Percentiles rank a stretch among this genome's conserved stretches.
Conservation (phyloP, 1,284 basidiomycete genomes). For the Cutaneotrichosporon cyanovorans region DNA sequence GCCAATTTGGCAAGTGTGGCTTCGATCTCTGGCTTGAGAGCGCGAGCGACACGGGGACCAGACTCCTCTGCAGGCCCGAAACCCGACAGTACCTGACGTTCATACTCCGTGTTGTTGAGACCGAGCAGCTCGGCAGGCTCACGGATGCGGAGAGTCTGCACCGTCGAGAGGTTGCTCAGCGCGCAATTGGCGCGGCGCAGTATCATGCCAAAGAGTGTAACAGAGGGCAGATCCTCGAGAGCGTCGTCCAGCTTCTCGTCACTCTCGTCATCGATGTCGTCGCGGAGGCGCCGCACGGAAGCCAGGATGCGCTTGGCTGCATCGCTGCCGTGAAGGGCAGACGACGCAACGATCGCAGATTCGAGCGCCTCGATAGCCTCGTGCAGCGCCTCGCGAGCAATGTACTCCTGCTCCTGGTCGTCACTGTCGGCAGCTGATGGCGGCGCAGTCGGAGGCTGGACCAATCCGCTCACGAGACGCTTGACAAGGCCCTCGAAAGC, state of each 20-base stretch:
- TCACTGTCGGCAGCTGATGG: constrained; percentile 16
- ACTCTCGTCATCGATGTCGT: constrained; percentile 35
- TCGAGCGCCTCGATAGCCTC: constrained; percentile 45
- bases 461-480: constrained; percentile 39
- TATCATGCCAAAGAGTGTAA: constrained; percentile 40
- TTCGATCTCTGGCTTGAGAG: constrained; percentile 43
- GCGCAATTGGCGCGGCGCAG: constrained; percentile 34
- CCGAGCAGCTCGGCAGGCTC: constrained; percentile 40
- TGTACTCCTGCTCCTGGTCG: constrained; percentile 39
- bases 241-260: constrained; percentile 45
- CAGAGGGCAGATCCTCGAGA: constrained; percentile 44
- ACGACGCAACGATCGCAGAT: constrained; percentile 37
- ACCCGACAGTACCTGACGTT: constrained; percentile 39
- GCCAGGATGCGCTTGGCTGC: constrained; percentile 19
- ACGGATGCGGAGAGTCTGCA: constrained; percentile 17
- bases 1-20: constrained; percentile 22
- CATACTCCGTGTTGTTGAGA: constrained; percentile 39
- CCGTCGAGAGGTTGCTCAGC: constrained; percentile 14
- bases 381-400: constrained; percentile 44
- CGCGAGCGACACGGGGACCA: constrained; percentile 37
- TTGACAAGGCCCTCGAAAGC: constrained; percentile 44
- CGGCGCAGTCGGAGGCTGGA: constrained; percentile 37
- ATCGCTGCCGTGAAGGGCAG: constrained; percentile 30
- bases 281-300: constrained; percentile 31
- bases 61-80: constrained; percentile 46